Evolutionary conservation across 225 moss, liverwort and hornwort genomes (phyloP), one percentile per base, ranked within the genome.

Genomic region (Lunularia cruciata): DNA sequence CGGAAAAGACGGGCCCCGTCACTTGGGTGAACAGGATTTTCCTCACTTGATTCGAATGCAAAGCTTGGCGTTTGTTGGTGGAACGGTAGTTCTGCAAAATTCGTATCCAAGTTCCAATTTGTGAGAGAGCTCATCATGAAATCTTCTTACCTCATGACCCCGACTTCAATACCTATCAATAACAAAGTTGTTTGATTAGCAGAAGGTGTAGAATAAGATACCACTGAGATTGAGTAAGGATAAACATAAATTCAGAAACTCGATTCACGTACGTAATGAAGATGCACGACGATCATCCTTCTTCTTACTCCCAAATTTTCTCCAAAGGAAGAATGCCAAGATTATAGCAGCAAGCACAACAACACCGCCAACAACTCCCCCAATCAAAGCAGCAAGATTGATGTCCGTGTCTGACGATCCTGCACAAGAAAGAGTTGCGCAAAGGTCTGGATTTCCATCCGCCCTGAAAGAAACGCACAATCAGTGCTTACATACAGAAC

Each of bases 401-500:
- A 74, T 2, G 26, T 70, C 43, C 14, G 58, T 31, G 37, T 46
- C 45, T 2, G 35, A 32, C 7, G 70, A 45, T 11, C 22, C 23
- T 3, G 27, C 54, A 48, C 81, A 81, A 12, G 77, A 60, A 48
- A 67, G 34, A 35, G 60, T 77, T 47, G 81, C 46, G 61, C 81
- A 81, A 27, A 81, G 36, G 31, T 74, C 35, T 35, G 70, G 45
- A 77, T 81, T 81, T 74, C 77, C 81, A 60, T 65, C 73, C 20
- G 74, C 77, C 56, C 80, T 80, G 33, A 16, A 57, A 9, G 57
- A 22, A 33, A 34, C 34, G 16, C 60, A 40, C n/a, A n/a, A n/a
- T n/a, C n/a, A n/a, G n/a, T n/a, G n/a, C n/a, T n/a, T n/a, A n/a
- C n/a, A n/a, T n/a, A 22, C n/a, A 3, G 8, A 27, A 7, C 27